A percentile compares a stretch with the other conserved stretches of the same genome.
phyloP scores from a whole-genome alignment of 2,329 filamentous ascomycete genomes.

The Paracoccidioides brasiliensis region DNA sequence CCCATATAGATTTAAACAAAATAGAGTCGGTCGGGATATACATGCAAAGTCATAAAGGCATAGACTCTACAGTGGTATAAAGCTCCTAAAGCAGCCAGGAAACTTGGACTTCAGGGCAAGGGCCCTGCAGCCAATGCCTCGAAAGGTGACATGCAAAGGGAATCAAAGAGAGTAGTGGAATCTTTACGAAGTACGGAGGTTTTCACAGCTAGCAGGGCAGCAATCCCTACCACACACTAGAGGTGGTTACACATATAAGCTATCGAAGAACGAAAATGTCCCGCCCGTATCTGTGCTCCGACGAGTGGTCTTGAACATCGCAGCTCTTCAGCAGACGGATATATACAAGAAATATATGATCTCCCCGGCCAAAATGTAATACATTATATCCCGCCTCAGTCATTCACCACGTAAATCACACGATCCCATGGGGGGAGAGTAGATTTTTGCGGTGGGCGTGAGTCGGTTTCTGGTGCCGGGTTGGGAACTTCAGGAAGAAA shows the following conservation, averaged over 20 bases:
- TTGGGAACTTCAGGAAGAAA: background rate
- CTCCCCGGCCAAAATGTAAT: conserved; percentile 18
- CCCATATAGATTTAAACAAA: background rate
- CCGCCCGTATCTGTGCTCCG: conserved; percentile 57
- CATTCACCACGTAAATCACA: background rate
- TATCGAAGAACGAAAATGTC: conserved; percentile 30
- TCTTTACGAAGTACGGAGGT: background rate
- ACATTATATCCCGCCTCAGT: background rate
- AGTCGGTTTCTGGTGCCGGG: background rate
- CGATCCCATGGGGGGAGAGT: background rate
- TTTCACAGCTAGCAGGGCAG: background rate
- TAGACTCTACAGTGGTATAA: background rate
- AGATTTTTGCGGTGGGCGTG: background rate
- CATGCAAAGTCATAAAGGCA: background rate
- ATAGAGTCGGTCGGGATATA: background rate
- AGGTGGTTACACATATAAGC: background rate
- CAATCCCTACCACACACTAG: background rate
- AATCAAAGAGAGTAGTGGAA: too few species aligned
- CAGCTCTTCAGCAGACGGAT: conserved; percentile 51
- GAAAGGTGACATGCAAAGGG: too few species aligned
- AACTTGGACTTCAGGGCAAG: too few species aligned
- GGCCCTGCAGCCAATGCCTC: too few species aligned
- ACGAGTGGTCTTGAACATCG: conserved; percentile 44
- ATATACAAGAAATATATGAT: conserved; percentile 23
- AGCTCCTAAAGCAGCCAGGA: background rate